Base-by-base conservation (phyloP, 495 filamentous ascomycete genomes). In the Lindgomyces ingoldianus region DNA sequence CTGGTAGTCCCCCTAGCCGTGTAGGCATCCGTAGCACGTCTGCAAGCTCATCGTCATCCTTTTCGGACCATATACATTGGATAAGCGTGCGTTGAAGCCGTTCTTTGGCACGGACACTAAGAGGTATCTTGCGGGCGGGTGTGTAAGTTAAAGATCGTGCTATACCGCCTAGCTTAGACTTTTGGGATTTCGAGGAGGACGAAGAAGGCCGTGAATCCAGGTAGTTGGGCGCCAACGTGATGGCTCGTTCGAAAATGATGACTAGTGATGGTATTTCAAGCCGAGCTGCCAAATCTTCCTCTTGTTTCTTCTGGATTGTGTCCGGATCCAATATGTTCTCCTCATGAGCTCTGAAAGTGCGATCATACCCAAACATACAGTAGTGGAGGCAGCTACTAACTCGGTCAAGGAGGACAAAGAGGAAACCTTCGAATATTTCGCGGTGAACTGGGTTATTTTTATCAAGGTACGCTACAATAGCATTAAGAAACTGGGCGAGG, bases 31-130 rank as follows among this genome's bases (percentile, higher is more conserved):
- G 71, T 25, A 77, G 49, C 26, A 67, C 70, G 21, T 74, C 70
- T 46, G 63, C 14, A 21, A 71, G 68, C 3, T 70, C 70, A 26
- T 72, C 68, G 8, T 74, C 56, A 12, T 44, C 46, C 14, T 64
- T 29, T 24, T 52, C 64, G 30, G 65, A 64, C 12, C 74, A 77
- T 51, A 74, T 73, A 26, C 66, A 70, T 11, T 71, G 67, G 10
- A 77, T 51, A 0, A 77, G 72, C 14, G 74, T 77, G 8, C 67
- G 63, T 57, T 76, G 75, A 25, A 77, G 71, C 12, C 68, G 62
- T 0, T 76, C 67, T 53, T 72, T 73, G 1, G 73, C 75, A 2
- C 51, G 52, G 4, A 56, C 16, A 21, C 60, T 57, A 2, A 77
- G 64, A 0, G 52, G 26, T 33, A 48, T 50, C 47, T 71, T 74